phyloP scores from a whole-genome alignment of 2,329 filamentous ascomycete species.

The Magnaporthiopsis rhizophila region DNA sequence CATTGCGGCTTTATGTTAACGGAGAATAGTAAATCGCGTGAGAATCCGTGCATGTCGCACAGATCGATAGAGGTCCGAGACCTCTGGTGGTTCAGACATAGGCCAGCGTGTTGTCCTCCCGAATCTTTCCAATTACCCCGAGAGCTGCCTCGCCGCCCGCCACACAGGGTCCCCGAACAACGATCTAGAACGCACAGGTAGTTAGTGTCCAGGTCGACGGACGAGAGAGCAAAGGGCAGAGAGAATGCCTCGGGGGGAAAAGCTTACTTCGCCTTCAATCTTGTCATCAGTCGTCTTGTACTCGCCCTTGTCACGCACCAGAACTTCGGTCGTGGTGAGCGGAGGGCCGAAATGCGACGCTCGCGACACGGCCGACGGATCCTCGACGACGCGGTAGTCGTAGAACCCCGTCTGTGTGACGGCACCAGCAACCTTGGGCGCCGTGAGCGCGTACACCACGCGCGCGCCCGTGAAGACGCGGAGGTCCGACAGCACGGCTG shows the following conservation, averaged over 20 bases:
- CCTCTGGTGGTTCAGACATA: constrained; percentile 28
- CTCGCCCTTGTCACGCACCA: constrained; percentile 54
- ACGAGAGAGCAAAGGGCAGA: neutral
- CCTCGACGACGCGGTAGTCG: constrained; percentile 62
- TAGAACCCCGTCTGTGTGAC: constrained; percentile 80
- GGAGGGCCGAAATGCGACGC: constrained; percentile 74
- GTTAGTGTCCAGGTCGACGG: constrained; percentile 8
- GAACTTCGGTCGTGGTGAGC: constrained; percentile 69
- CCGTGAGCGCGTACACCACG: constrained; percentile 77
- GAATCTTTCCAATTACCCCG: constrained; percentile 56
- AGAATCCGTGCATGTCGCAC: neutral
- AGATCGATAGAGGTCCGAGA: neutral
- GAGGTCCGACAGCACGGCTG: constrained; percentile 67
- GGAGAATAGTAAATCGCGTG: neutral
- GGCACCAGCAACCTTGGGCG: constrained; percentile 76
- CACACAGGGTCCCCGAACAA: constrained; percentile 66
- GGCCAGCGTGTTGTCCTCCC: constrained; percentile 65
- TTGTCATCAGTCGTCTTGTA: constrained; percentile 57
- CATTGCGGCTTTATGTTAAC: too few relatives aligned
- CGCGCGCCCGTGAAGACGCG: constrained; percentile 73
- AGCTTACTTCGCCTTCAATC: constrained; percentile 54
- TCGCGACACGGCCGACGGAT: constrained; percentile 10
- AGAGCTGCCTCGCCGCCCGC: constrained; percentile 57
- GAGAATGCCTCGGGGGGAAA: neutral
- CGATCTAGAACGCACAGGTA: constrained; percentile 40